These are phyloP conservation scores for Prunella vulgaris DNA, from an alignment of 257 asterid species.

Conservation along the genomic window DNA sequence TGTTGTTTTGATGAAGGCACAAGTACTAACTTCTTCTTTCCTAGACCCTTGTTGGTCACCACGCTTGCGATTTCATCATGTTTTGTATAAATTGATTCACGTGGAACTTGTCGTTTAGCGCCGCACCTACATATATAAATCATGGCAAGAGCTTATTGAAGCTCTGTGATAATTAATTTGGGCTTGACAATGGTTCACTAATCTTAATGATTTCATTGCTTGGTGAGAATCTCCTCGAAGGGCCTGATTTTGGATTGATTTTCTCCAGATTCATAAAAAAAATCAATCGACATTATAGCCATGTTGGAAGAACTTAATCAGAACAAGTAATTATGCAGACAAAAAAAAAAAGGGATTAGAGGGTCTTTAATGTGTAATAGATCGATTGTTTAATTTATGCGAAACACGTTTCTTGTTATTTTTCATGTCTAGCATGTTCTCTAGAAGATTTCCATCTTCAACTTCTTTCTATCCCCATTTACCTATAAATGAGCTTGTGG, in stretches of 20 bases:
- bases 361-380: neutral
- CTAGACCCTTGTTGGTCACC: neutral
- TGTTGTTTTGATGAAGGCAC: constrained; percentile 13
- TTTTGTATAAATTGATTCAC: constrained; percentile 12
- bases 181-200: constrained; percentile 25
- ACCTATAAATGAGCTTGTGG: neutral
- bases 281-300: neutral
- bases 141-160: constrained; percentile 87
- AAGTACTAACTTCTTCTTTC: neutral
- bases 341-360: neutral
- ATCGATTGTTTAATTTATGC: neutral
- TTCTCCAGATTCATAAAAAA: constrained; percentile 19
- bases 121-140: constrained; percentile 80
- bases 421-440: neutral
- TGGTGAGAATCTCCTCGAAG: constrained; percentile 29
- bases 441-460: neutral
- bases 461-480: no score
- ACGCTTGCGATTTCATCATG: neutral
- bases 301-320: neutral
- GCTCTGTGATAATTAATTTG: constrained; percentile 48
- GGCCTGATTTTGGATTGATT: neutral
- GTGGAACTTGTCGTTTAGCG: constrained; percentile 27
- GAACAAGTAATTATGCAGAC: neutral
- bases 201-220: constrained; percentile 20
- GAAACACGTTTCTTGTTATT: neutral